Evolutionary conservation across 371 early-diverging fungal species (phyloP).

Genomic region (Mortierella sp.): DNA sequence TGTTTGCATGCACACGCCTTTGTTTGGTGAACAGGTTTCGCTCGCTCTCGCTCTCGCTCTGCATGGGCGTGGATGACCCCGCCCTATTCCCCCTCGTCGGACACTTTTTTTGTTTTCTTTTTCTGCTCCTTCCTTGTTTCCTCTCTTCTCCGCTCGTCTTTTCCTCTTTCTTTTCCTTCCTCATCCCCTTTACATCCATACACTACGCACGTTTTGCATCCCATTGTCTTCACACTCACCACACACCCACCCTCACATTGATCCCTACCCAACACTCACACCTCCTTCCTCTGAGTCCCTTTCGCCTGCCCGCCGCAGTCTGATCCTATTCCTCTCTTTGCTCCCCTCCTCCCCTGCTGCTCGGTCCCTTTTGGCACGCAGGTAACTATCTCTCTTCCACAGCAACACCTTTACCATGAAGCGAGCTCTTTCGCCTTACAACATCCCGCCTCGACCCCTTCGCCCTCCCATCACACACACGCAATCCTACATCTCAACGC

Average conservation of each 20-base stretch:
- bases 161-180: background rate
- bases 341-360: background rate
- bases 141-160: constrained; percentile 2
- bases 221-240: background rate
- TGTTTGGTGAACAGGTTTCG: background rate
- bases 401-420: background rate
- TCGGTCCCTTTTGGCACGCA: background rate
- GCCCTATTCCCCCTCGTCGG: background rate
- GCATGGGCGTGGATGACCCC: background rate
- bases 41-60: background rate
- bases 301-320: background rate
- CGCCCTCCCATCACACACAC: background rate
- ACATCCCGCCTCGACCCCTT: background rate
- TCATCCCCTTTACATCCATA: background rate
- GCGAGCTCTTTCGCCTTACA: background rate
- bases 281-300: background rate
- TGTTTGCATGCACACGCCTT: background rate
- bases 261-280: no score
- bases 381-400: background rate
- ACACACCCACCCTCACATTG: background rate
- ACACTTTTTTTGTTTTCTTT: background rate
- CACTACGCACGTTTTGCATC: background rate
- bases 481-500: background rate
- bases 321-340: background rate
- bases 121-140: background rate